Evolutionary conservation across 2,329 filamentous ascomycete genomes (phyloP).

Genomic region (Chaetomium sp.): DNA sequence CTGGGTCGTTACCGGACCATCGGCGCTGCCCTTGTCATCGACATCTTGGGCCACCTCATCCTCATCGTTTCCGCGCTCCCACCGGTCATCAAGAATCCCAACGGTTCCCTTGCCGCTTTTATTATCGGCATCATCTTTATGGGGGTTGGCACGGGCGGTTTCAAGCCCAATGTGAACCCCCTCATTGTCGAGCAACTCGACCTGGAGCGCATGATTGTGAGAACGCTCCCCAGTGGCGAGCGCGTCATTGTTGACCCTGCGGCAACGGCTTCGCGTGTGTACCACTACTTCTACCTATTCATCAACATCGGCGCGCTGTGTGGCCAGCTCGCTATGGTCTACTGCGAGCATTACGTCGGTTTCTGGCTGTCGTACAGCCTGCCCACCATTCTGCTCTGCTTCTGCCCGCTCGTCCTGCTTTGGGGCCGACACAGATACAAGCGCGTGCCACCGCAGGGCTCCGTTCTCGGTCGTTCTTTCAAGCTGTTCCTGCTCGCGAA

Average conservation of each 20-base stretch:
- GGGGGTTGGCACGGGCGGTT: constrained; percentile 62
- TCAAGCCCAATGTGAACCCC: constrained; percentile 67
- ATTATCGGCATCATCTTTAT: constrained; percentile 51
- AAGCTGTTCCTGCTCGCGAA: constrained; percentile 55
- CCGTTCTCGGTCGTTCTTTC: constrained; percentile 59
- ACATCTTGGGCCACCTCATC: constrained; percentile 60
- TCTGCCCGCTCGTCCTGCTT: constrained; percentile 57
- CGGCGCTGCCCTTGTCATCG: constrained; percentile 52
- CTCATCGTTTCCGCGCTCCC: constrained; percentile 61
- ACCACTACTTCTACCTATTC: constrained; percentile 64
- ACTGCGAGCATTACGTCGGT: constrained; percentile 67
- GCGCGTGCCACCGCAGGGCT: constrained; percentile 55
- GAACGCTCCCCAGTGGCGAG: constrained; percentile 48
- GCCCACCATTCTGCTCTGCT: constrained; percentile 57
- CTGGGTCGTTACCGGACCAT: constrained; percentile 65
- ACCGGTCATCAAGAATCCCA: constrained; percentile 49
- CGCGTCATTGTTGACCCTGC: constrained; percentile 60
- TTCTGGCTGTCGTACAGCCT: constrained; percentile 67
- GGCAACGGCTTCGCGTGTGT: constrained; percentile 56
- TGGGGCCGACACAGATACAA: constrained; percentile 54
- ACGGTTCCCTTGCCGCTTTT: constrained; percentile 53
- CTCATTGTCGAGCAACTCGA: constrained; percentile 61
- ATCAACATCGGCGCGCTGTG: constrained; percentile 64
- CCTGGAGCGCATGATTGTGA: constrained; percentile 47
- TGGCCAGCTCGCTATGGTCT: constrained; percentile 61